Evolutionary conservation across 352 stramenopile species (phyloP).

Genomic region (Pythium grandisporangium): DNA sequence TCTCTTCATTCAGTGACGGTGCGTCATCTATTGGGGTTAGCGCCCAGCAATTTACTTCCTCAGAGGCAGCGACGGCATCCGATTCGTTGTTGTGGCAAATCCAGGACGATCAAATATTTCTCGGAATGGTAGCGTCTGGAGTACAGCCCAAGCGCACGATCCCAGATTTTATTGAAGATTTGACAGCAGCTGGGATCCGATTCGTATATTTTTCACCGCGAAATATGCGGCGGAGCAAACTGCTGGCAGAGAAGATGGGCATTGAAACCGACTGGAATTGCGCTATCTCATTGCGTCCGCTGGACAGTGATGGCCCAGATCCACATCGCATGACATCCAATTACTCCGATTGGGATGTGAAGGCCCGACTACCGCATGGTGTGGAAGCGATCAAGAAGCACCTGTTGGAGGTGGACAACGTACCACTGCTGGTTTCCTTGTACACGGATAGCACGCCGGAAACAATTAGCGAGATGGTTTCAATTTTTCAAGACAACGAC

Average conservation of each 20-base stretch:
- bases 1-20: conserved; percentile 25
- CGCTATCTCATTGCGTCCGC: conserved; percentile 92
- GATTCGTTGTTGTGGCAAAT: conserved; percentile 75
- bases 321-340: conserved; percentile 94
- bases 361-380: conserved; percentile 94
- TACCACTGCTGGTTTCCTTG: conserved; percentile 95
- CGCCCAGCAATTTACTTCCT: too few species aligned
- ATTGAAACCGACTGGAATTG: conserved; percentile 99
- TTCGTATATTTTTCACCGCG: conserved; percentile 99
- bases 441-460: conserved; percentile 97
- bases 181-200: conserved; percentile 91
- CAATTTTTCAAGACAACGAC: conserved; percentile 79
- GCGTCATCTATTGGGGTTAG: conserved; percentile 40
- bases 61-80: conserved; percentile 36
- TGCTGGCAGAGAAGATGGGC: conserved; percentile 97
- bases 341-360: conserved; percentile 97
- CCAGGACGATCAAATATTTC: conserved; percentile 95
- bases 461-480: conserved; percentile 93
- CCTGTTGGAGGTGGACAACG: conserved; percentile 97
- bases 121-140: conserved; percentile 94
- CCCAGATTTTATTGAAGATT: conserved; percentile 92
- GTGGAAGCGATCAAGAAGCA: conserved; percentile 94
- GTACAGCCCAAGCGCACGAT: conserved; percentile 93
- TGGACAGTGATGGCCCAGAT: conserved; percentile 89
- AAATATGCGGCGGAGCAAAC: conserved; percentile 97